phyloP scores from a whole-genome alignment of 2,329 filamentous ascomycete species.

The Colletotrichum cereale region DNA sequence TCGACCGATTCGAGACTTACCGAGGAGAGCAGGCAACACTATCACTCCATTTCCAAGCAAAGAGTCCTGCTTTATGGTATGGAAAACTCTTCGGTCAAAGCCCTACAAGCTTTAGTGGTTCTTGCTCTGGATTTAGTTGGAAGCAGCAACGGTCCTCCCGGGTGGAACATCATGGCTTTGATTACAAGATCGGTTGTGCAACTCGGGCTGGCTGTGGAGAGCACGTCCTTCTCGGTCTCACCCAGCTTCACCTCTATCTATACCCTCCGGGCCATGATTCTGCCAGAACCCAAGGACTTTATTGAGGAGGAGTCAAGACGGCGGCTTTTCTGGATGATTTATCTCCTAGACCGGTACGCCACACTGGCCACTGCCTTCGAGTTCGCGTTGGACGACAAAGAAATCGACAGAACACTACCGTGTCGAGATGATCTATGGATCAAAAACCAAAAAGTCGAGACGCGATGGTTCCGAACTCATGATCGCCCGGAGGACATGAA shows the following conservation, averaged over 20 bases:
- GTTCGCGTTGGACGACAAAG: conserved; percentile 88
- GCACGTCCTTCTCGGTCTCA: conserved; percentile 81
- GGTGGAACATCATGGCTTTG: conserved; percentile 91
- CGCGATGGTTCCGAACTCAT: conserved; percentile 79
- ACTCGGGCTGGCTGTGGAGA: conserved; percentile 85
- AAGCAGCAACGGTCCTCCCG: conserved; percentile 88
- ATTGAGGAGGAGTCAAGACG: conserved; percentile 90
- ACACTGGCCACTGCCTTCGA: conserved; percentile 94
- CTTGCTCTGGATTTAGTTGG: conserved; percentile 87
- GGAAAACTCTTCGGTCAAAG: conserved; percentile 90
- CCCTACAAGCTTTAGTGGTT: conserved; percentile 88
- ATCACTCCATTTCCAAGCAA: conserved; percentile 85
- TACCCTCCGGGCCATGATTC: conserved; percentile 85
- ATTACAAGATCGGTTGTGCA: conserved; percentile 92
- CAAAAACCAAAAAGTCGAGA: conserved; percentile 86
- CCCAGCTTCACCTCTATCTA: conserved; percentile 89
- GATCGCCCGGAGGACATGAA: conserved; percentile 56
- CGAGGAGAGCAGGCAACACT: conserved; percentile 78
- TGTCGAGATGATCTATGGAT: conserved; percentile 90
- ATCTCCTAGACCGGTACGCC: conserved; percentile 88
- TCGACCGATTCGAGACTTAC: conserved; percentile 82
- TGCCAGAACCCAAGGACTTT: conserved; percentile 86
- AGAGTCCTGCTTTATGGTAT: conserved; percentile 89
- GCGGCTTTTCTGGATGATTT: conserved; percentile 94
- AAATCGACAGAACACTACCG: conserved; percentile 88